These are phyloP conservation scores for Plantago ovata DNA, from an alignment of 257 asterid species.

Conservation along the genomic window DNA sequence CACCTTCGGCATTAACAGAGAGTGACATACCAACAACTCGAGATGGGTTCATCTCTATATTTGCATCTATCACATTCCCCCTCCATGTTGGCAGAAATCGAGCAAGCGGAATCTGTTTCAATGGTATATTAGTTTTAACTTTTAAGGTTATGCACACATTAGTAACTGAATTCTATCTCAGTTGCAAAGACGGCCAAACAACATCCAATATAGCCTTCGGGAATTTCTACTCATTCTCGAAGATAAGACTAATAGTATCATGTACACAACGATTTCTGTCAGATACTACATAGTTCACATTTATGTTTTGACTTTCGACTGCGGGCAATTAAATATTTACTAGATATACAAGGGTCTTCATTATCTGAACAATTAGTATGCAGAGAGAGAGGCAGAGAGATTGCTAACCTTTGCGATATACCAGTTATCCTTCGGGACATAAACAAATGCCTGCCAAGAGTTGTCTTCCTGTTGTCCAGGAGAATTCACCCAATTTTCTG, in stretches of 20 bases:
- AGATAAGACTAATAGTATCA: no score
- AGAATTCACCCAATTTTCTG: slow-evolving; percentile 97
- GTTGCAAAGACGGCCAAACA: not conserved
- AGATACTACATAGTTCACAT: no score
- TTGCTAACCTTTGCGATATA: slow-evolving; percentile 75
- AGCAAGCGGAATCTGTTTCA: slow-evolving; percentile 73
- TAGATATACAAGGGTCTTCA: not conserved
- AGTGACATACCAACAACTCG: slow-evolving; percentile 82
- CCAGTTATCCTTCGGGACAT: slow-evolving; percentile 87
- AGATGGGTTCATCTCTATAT: slow-evolving; percentile 85
- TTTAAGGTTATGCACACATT: not conserved
- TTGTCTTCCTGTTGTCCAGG: slow-evolving; percentile 98
- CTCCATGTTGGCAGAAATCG: slow-evolving; percentile 94
- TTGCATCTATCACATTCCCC: slow-evolving; percentile 80
- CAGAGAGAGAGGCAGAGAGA: slow-evolving; percentile 23
- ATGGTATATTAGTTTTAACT: not conserved
- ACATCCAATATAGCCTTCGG: no score
- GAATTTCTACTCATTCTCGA: no score
- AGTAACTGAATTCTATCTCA: not conserved
- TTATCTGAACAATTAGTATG: not conserved
- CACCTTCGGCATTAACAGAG: slow-evolving; percentile 81
- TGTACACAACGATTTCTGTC: no score
- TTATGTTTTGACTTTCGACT: no score
- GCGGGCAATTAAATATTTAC: not conserved
- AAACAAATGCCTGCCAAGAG: slow-evolving; percentile 95